Percentiles rank a stretch among this genome's conserved stretches.
Conservation (phyloP, 495 filamentous ascomycete species). For the Cudoniella acicularis region DNA sequence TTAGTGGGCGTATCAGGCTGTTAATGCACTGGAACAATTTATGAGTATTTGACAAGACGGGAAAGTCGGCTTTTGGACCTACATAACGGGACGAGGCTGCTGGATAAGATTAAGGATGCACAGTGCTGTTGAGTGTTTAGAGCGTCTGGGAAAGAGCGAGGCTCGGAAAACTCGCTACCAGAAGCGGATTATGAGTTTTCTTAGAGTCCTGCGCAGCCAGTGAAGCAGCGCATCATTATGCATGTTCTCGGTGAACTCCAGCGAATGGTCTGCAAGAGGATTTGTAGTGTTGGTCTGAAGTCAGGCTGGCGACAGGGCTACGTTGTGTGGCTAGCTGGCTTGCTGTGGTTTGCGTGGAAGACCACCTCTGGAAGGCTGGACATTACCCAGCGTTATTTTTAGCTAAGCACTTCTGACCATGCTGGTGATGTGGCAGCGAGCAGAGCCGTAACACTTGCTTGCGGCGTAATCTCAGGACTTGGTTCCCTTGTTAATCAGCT, state of each 20-base stretch:
- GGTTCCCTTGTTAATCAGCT: constrained; percentile 2
- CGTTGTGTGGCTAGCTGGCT: too few species aligned
- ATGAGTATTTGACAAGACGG: constrained; percentile 2
- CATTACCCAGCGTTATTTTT: too few species aligned
- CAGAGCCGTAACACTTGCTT: constrained; percentile 2
- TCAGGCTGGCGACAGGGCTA: neutral
- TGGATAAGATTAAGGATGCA: neutral
- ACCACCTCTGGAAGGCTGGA: too few species aligned
- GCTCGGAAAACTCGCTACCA: neutral
- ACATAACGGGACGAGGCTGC: constrained; percentile 1
- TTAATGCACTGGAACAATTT: neutral
- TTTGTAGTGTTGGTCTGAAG: neutral
- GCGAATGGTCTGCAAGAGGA: neutral
- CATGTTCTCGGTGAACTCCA: neutral
- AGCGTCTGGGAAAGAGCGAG: neutral
- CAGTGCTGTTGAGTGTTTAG: neutral
- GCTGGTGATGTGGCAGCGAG: too few species aligned
- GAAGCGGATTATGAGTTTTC: neutral
- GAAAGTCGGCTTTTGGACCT: neutral
- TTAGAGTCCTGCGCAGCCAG: neutral
- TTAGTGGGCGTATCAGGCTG: neutral
- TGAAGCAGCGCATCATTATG: neutral
- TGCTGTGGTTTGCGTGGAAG: neutral
- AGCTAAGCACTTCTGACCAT: too few species aligned
- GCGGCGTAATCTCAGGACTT: neutral